Base-by-base conservation (phyloP, 192 early-diverging fungal genomes). In the Diversispora epigaea region DNA sequence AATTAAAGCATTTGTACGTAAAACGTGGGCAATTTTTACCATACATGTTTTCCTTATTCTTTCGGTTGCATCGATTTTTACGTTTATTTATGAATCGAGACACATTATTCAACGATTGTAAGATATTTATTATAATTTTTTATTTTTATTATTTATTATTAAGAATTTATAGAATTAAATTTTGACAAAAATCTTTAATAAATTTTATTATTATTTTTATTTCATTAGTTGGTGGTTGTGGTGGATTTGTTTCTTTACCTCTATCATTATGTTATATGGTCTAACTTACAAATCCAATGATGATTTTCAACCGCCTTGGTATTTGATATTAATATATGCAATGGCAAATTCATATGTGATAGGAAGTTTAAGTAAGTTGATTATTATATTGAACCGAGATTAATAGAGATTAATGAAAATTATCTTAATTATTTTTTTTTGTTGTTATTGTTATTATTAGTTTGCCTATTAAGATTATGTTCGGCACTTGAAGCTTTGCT, bases 241-340 rank as follows among this genome's bases (percentile, higher is more conserved):
- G 47, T 40, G 47, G 40, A 4, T 54, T 62, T 49, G 47, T 1
- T 7, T 65, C 15, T 9, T 65, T 3, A 9, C 44, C 15, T 44
- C 73, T 1, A 14, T 75, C 1, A 5, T 49, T 4, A 21, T 75
- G 14, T 43, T 75, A 10, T n/a, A 65, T 14, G 25, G 17, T 40
- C 25, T 75, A 15, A 75, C 73, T 25, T 75, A 65, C 8, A 75
- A 75, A 65, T 60, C 73, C 5, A 75, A 75, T 32, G 73, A 75
- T 65, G 25, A 54, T 47, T 75, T 46, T 65, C 73, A 75, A 52
- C 73, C 73, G 25, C 73, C 73, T n/a, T 49, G 45, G 47, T 52
- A 22, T 39, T 65, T 75, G 8, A 44, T 75, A 10, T 6, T 75
- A 9, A 1, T 75, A 43, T 75, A 62, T 21, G 61, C 62, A 2